phyloP scores from a whole-genome alignment of 805 yeast genomes.

The Candida railenensis region DNA sequence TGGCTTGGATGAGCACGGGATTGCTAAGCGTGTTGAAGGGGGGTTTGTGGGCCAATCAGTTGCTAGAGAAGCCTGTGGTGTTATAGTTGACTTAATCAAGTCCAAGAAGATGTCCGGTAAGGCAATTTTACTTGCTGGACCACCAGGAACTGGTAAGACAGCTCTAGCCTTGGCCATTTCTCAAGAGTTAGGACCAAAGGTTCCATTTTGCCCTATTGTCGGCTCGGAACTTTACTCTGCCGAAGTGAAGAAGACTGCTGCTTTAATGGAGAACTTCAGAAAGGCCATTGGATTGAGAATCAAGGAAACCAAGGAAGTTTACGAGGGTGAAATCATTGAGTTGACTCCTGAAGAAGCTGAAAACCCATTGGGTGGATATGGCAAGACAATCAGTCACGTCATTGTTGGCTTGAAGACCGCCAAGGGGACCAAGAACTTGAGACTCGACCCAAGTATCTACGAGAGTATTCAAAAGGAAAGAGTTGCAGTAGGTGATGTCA shows the following conservation, averaged over 20 bases:
- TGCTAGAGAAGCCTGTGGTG: conserved; percentile 92
- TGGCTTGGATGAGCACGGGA: conserved; percentile 88
- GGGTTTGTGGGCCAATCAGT: conserved; percentile 80
- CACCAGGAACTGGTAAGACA: conserved; percentile 98
- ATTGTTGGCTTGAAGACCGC: conserved; percentile 91
- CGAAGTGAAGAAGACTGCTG: conserved; percentile 96
- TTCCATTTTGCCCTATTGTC: conserved; percentile 96
- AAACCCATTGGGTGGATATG: conserved; percentile 96
- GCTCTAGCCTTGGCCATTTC: conserved; percentile 95
- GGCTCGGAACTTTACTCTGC: conserved; percentile 93
- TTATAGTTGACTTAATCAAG: conserved; percentile 89
- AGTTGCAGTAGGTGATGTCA: conserved; percentile 93
- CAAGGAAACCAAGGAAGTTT: conserved; percentile 95
- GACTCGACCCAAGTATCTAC: conserved; percentile 90
- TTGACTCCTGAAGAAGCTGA: conserved; percentile 94
- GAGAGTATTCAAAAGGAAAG: conserved; percentile 94
- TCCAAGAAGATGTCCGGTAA: conserved; percentile 92
- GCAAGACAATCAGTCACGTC: conserved; percentile 93
- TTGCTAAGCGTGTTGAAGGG: conserved; percentile 80
- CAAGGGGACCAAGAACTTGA: conserved; percentile 83
- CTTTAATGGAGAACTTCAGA: conserved; percentile 93
- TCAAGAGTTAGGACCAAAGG: conserved; percentile 94
- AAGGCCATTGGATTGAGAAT: conserved; percentile 94
- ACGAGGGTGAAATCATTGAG: conserved; percentile 97
- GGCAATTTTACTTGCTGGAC: conserved; percentile 94